Conservation (phyloP, 768 basidiomycete species). For the Collybia nuda region DNA sequence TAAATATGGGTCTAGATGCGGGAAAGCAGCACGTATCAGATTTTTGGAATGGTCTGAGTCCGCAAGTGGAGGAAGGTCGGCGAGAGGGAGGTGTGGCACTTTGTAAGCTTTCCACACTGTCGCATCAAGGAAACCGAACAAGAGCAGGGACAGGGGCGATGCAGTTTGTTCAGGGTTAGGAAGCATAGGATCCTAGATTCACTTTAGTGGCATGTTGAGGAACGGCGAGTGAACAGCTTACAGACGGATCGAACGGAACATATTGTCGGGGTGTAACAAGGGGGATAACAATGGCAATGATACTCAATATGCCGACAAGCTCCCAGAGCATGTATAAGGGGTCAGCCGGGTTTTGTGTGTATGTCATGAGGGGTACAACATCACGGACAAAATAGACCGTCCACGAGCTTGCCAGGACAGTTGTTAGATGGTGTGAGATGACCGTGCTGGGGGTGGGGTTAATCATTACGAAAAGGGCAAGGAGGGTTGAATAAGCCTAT, state of each 20-base stretch:
- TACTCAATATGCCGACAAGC: conserved; percentile 43
- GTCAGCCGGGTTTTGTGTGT: conserved; percentile 45
- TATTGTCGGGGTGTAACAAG: conserved; percentile 54
- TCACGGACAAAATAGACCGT: conserved; percentile 54
- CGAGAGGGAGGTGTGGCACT: conserved; percentile 42
- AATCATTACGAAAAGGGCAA: conserved; percentile 7
- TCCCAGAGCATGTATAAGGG: conserved; percentile 49
- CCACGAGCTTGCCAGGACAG: conserved; percentile 10
- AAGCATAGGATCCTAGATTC: conserved; percentile 27
- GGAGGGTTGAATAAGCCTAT: conserved; percentile 11
- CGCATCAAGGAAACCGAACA: conserved; percentile 55
- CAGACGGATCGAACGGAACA: conserved; percentile 51
- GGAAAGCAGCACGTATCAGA: conserved; percentile 23
- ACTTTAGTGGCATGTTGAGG: background rate
- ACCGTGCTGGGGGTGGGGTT: conserved; percentile 6
- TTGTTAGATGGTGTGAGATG: conserved; percentile 3
- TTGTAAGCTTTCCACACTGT: conserved; percentile 44
- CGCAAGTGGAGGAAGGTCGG: conserved; percentile 60
- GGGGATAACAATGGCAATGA: conserved; percentile 51
- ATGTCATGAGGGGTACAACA: conserved; percentile 58
- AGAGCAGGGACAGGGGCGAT: conserved; percentile 36
- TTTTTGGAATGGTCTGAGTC: conserved; percentile 49
- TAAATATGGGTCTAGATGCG: conserved; percentile 13
- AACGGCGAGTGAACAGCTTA: conserved; percentile 3
- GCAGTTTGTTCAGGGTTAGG: conserved; percentile 52